A percentile compares a stretch with the other conserved stretches of the same genome.
These are phyloP conservation scores for Pinus taeda DNA, from an alignment of 75 land plant genomes.

Conservation along the genomic window DNA sequence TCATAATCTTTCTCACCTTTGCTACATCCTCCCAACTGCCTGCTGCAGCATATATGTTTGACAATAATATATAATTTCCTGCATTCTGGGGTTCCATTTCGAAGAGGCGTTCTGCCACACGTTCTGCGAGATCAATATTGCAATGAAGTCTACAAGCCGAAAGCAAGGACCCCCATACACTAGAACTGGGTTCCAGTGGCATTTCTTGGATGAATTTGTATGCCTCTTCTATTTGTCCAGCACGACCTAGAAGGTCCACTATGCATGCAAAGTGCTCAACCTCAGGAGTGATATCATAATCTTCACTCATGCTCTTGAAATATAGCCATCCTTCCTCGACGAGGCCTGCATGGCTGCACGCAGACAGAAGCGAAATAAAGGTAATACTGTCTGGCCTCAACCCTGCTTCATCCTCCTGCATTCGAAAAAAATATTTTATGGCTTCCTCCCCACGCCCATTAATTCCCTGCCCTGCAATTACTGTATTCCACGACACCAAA, in stretches of 20 bases:
- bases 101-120: constrained; percentile 12
- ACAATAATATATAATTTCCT: constrained; percentile 16
- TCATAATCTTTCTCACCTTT: constrained; percentile 21
- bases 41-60: constrained; percentile 32
- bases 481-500: constrained; percentile 19
- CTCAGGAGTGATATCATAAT: constrained; percentile 8
- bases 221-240: constrained; percentile 22
- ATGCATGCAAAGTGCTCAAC: constrained; percentile 20
- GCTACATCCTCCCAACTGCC: constrained; percentile 30
- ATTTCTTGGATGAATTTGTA: constrained; percentile 14
- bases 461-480: constrained; percentile 16
- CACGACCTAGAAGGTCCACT: constrained; percentile 20
- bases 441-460: constrained; percentile 16
- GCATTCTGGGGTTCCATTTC: constrained; percentile 11
- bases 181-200: constrained; percentile 18
- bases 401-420: constrained; percentile 10
- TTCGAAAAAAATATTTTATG: not conserved
- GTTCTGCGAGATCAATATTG: constrained; percentile 10
- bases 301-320: constrained; percentile 8
- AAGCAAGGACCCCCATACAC: constrained; percentile 10
- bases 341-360: constrained; percentile 30
- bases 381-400: constrained; percentile 13
- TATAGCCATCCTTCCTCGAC: constrained; percentile 8
- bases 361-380: constrained; percentile 15
- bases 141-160: constrained; percentile 15